Evolutionary conservation across 768 basidiomycete species (phyloP), one percentile per base, ranked within the genome.

Genomic region (Nidularia sp.): DNA sequence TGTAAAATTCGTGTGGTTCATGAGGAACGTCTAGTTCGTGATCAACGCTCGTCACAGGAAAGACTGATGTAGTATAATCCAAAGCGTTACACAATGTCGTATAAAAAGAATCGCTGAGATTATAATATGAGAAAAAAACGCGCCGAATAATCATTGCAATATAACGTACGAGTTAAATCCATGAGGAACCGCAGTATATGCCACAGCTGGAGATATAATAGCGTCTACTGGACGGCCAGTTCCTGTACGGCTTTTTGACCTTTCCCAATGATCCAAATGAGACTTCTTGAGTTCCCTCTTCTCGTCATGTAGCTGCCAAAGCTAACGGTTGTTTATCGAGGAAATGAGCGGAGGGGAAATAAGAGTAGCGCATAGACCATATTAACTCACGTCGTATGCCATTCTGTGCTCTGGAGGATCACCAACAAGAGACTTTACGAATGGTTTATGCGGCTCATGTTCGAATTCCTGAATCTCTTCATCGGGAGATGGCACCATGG

Each of bases 201-300:
- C 77, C 5, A 81, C 79, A 0, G 71, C 78, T 6, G 89, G 84
- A 1, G 76, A 74, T 22, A 90, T 84, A 52, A 91, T 82, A 1
- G 85, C 86, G 58, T 90, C 89, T 29, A 90, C 74, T 4, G 86
- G 85, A 0, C 88, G 72, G 0, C 83, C 84, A 1, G 86, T 89
- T 0, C 78, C 79, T 0, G 86, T 89, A 4, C 55, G 56, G 2
- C 51, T 54, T 0, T 65, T 66, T 0, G 85, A 85, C 6, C 61
- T 70, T 47, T 81, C 75, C 86, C 86, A 88, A 36, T 80, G 73
- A 51, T 83, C 79, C 25, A 88, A 67, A 59, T 88, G 81, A 34
- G 76, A 73, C 53, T 81, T 75, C n/a, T 85, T 76, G 45, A 85
- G 61, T 7, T 70, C 70, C 1, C 67, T 67, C 58, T 78, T 78